These are phyloP conservation scores for Eucalyptus tenuipes DNA, from an alignment of 345 rosid species.

Conservation along the genomic window DNA sequence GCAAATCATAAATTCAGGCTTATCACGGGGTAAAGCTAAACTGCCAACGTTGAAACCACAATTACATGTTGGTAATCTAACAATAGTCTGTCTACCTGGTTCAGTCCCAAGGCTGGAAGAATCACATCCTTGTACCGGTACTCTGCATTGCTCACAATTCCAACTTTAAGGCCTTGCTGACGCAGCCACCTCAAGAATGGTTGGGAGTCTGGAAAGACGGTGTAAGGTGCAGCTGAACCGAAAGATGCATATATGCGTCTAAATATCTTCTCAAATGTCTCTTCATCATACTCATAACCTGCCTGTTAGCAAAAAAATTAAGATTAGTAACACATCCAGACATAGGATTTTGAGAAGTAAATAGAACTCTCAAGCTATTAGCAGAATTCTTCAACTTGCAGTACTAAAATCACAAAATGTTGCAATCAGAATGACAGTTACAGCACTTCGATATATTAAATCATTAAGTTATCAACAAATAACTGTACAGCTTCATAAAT, in stretches of 20 bases:
- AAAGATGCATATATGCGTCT: constrained; percentile 80
- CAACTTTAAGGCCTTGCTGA: constrained; percentile 51
- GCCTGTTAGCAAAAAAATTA: constrained; percentile 36
- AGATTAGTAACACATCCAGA: neutral
- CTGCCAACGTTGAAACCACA: neutral
- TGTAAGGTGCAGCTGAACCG: constrained; percentile 92
- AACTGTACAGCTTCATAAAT: neutral
- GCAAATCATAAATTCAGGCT: neutral
- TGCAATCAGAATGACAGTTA: neutral
- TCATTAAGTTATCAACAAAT: neutral
- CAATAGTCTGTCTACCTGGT: constrained; percentile 33
- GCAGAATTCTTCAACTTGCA: neutral
- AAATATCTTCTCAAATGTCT: constrained; percentile 83
- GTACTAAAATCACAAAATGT: neutral
- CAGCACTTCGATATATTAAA: neutral
- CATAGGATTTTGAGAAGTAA: neutral
- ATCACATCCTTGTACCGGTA: constrained; percentile 84
- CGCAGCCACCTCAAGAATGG: constrained; percentile 90
- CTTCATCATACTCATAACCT: constrained; percentile 89
- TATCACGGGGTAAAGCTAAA: neutral
- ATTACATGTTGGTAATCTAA: neutral
- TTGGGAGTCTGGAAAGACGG: constrained; percentile 58
- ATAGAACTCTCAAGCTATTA: neutral
- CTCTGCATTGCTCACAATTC: constrained; percentile 78
- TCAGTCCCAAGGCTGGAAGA: constrained; percentile 77